Evolutionary conservation across 2,329 filamentous ascomycete genomes (phyloP).

Genomic region (Sclerotinia minor): DNA sequence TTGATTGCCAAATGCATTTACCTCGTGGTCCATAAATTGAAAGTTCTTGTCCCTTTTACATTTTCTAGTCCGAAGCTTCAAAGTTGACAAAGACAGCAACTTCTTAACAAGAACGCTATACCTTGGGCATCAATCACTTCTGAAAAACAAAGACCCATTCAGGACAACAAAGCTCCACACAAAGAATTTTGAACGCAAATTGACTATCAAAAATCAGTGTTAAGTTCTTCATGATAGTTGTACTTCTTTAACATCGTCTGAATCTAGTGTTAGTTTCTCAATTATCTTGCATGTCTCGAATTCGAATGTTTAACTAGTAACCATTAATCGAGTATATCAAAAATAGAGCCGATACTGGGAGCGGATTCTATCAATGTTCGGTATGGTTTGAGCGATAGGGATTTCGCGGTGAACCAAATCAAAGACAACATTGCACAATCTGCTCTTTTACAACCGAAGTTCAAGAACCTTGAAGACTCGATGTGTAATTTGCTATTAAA

Average conservation of each 20-base stretch:
- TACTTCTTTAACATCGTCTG: not conserved
- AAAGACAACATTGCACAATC: not conserved
- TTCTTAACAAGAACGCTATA: slow-evolving; percentile 2
- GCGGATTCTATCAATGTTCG: not conserved
- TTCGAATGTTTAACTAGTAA: not conserved
- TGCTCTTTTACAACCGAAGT: not conserved
- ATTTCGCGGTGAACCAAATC: not conserved
- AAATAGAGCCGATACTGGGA: not conserved
- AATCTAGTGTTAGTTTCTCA: not conserved
- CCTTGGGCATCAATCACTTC: slow-evolving; percentile 14
- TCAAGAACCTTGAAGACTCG: not conserved
- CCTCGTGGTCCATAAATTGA: not conserved
- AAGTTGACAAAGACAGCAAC: not conserved
- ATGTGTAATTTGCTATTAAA: too few species aligned
- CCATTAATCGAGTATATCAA: too few species aligned
- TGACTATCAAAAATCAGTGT: not conserved
- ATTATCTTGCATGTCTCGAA: not conserved
- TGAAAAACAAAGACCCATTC: not conserved
- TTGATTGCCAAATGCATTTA: not conserved
- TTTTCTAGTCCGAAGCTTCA: not conserved
- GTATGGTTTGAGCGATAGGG: too few species aligned
- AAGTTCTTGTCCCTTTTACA: not conserved
- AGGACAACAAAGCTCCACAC: not conserved
- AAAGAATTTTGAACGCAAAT: not conserved
- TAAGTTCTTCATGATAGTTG: not conserved